Evolutionary conservation across 352 stramenopile species (phyloP).

Genomic region (Phytophthora lateralis): DNA sequence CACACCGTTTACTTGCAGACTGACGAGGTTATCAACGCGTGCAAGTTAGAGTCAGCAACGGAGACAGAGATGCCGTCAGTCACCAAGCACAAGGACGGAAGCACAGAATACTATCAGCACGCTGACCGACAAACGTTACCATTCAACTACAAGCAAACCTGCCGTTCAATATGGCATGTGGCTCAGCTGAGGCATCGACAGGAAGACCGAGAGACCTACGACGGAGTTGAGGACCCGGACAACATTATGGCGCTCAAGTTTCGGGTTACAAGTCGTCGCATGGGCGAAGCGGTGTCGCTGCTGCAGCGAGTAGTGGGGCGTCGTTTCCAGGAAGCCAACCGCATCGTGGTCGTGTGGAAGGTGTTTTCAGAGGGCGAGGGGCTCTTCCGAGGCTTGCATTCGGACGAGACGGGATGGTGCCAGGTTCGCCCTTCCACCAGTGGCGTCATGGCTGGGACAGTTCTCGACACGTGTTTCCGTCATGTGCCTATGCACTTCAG

Average conservation of each 20-base stretch:
- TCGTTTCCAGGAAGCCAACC: slow-evolving; percentile 49
- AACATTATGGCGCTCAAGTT: slow-evolving; percentile 39
- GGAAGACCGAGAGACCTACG: slow-evolving; percentile 24
- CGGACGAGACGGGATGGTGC: slow-evolving; percentile 40
- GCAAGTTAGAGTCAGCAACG: slow-evolving; percentile 2
- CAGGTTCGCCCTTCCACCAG: slow-evolving; percentile 15
- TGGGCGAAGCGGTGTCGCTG: slow-evolving; percentile 23
- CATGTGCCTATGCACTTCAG: slow-evolving; percentile 41
- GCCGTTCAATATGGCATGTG: slow-evolving; percentile 31
- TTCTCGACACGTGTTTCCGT: slow-evolving; percentile 34
- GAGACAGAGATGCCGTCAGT: background rate
- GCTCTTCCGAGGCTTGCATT: slow-evolving; percentile 30
- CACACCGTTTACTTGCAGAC: slow-evolving; percentile 29
- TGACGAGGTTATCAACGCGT: slow-evolving; percentile 21
- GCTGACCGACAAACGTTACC: slow-evolving; percentile 25
- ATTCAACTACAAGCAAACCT: slow-evolving; percentile 35
- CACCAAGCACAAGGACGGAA: slow-evolving; percentile 24
- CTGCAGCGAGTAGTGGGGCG: slow-evolving; percentile 41
- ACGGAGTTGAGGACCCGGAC: slow-evolving; percentile 16
- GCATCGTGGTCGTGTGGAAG: slow-evolving; percentile 67
- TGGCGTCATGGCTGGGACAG: slow-evolving; percentile 9
- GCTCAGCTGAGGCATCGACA: slow-evolving; percentile 31
- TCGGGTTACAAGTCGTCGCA: slow-evolving; percentile 21
- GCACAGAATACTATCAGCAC: slow-evolving; percentile 30
- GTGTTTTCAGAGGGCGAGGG: slow-evolving; percentile 54